Conservation (phyloP, 2,329 filamentous ascomycete genomes). For the Stagonosporopsis chrysanthemi region DNA sequence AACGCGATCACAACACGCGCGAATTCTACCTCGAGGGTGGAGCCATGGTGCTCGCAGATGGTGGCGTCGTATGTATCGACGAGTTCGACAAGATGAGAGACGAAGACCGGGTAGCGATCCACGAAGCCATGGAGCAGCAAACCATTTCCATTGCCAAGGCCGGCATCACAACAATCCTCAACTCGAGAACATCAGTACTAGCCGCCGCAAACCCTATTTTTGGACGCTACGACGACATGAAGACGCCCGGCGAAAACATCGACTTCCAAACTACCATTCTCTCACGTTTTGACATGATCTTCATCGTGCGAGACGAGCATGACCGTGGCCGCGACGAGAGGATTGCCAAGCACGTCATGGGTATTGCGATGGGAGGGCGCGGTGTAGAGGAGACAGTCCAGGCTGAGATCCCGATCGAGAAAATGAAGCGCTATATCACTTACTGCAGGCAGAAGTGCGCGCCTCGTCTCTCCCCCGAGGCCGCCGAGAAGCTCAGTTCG, state of each 20-base stretch:
- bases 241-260: constrained; percentile 96
- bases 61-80: constrained; percentile 97
- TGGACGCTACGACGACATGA: constrained; percentile 96
- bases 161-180: constrained; percentile 97
- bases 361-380: constrained; percentile 91
- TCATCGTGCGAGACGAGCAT: constrained; percentile 96
- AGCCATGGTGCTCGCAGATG: constrained; percentile 97
- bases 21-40: constrained; percentile 99
- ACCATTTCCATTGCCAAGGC: constrained; percentile 99
- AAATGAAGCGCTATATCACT: constrained; percentile 96
- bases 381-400: constrained; percentile 82
- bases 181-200: constrained; percentile 91
- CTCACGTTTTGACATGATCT: constrained; percentile 99
- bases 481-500: constrained; percentile 92
- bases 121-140: constrained; percentile 99
- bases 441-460: constrained; percentile 97
- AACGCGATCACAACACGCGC: constrained; percentile 87
- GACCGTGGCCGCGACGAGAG: constrained; percentile 87
- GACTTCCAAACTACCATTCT: constrained; percentile 99
- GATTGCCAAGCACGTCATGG: constrained; percentile 97
- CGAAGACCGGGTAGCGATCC: constrained; percentile 95
- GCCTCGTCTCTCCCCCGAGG: constrained; percentile 86
- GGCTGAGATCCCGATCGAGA: constrained; percentile 90
- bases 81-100: constrained; percentile 99
- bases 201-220: constrained; percentile 98